A percentile compares a stretch with the other conserved stretches of the same genome.
These are phyloP conservation scores for Gossypium lobatum DNA, from an alignment of 441 rosid genomes.

Conservation along the genomic window DNA sequence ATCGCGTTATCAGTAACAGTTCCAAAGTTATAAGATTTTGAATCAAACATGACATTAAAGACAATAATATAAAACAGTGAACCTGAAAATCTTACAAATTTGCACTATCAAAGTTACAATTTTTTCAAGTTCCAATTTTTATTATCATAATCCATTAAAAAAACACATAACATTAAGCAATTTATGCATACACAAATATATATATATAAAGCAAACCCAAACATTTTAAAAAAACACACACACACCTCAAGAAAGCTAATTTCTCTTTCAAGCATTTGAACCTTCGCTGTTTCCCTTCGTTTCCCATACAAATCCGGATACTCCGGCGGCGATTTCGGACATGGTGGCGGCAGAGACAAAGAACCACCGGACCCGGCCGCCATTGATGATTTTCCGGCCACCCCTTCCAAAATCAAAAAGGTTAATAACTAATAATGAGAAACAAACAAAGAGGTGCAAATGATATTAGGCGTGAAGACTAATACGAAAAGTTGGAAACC, in stretches of 20 bases:
- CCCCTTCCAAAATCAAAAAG: not conserved
- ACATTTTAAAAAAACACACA: not conserved
- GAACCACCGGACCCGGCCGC: conserved; percentile 24
- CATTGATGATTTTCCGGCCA: conserved; percentile 13
- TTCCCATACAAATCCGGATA: conserved; percentile 57
- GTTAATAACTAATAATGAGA: not conserved
- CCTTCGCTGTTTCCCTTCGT: conserved; percentile 37
- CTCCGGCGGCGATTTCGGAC: conserved; percentile 60
- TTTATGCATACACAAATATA: not conserved
- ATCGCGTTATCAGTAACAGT: too few relatives aligned
- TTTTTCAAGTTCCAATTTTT: not conserved
- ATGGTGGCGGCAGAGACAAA: conserved; percentile 50
- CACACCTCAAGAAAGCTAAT: conserved; percentile 43
- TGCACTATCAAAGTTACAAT: not conserved
- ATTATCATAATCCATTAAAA: not conserved
- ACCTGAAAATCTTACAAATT: not conserved
- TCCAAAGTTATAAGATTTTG: not conserved
- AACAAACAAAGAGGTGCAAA: too few relatives aligned
- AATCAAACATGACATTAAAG: not conserved
- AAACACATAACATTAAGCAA: not conserved
- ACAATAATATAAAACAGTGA: not conserved
- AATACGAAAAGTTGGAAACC: conserved; percentile 7
- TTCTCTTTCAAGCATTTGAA: conserved; percentile 50
- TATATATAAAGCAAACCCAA: not conserved
- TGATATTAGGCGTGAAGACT: conserved; percentile 15